Base-by-base conservation (phyloP, 495 filamentous ascomycete genomes). In the Aspergillus steynii region DNA sequence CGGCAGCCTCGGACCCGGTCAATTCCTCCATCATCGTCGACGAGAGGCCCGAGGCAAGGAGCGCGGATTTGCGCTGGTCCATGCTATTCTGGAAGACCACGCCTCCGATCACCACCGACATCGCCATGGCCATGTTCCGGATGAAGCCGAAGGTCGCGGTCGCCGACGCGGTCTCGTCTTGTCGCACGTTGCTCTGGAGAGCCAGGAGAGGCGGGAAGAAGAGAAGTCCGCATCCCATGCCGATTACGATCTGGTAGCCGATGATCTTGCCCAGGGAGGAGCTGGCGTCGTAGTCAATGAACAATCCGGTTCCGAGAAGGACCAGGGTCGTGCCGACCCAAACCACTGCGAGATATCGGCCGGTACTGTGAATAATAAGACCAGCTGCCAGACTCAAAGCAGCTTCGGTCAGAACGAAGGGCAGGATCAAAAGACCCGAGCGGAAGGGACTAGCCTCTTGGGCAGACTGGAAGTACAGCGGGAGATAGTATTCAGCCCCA, bases 111-210 rank as follows among this genome's bases (percentile, higher is more conserved):
- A 93, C 90, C 29, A 95, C 85, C 6, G 86, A 87, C 27, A 89
- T 82, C 12, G 88, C 80, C 0, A 86, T 90, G 1, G 85, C 86
- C 5, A 96, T 75, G 63, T 90, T 88, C 4, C 91, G 84, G 37
- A 90, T 77, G 69, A 94, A 93, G 1, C 84, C 81, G 56, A 92
- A 88, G 0, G 90, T 91, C 0, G 86, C 85, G 0, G 90, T 95
- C 3, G 90, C 92, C 0, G 88, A 85, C 0, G 88, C 92, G 15
- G 89, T 89, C 53, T 96, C 90, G 5, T 81, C 77, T 29, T 86
- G 85, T 1, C 82, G 74, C 57, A 93, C 85, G 29, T 81, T 81
- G n/a, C 85, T 83, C 62, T 95, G 91, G 1, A 96, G 75, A 0
- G 93, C 90, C 49, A 96, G 88, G 37, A 96, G 82, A 0, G 92